Percentiles rank a stretch among this genome's conserved stretches.
phyloP scores from a whole-genome alignment of 257 asterid genomes.

The Vinca minor region DNA sequence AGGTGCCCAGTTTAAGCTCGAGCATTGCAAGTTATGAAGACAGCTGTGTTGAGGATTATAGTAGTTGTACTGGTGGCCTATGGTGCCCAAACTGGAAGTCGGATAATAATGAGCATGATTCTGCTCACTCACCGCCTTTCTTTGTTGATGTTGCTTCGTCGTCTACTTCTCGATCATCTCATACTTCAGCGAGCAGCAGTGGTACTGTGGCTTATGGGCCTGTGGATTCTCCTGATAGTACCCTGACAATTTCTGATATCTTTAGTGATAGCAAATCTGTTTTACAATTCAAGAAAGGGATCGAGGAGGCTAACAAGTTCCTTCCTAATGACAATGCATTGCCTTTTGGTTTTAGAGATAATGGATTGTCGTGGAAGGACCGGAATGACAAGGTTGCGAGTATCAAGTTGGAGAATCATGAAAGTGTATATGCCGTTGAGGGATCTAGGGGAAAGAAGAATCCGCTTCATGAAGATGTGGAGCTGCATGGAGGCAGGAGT shows the following conservation, averaged over 20 bases:
- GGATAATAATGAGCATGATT: conserved; percentile 15
- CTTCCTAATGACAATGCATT: conserved; percentile 37
- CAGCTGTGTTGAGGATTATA: conserved; percentile 17
- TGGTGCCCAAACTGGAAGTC: conserved; percentile 39
- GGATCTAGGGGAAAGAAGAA: conserved; percentile 58
- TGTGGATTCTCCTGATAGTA: conserved; percentile 49
- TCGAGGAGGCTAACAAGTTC: conserved; percentile 56
- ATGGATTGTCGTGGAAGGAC: conserved; percentile 21
- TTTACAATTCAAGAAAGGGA: conserved; percentile 37
- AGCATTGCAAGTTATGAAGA: conserved; percentile 20
- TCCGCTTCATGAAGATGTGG: conserved; percentile 27
- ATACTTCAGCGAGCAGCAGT: conserved; percentile 35
- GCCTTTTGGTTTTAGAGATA: conserved; percentile 15
- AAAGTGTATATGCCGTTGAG: conserved; percentile 17
- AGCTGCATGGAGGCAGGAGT: conserved; percentile 38
- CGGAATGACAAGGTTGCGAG: conserved; percentile 12
- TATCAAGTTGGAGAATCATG: conserved; percentile 25
- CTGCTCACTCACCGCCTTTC: conserved; percentile 7
- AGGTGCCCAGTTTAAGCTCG: conserved; percentile 23
- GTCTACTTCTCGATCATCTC: conserved; percentile 29
- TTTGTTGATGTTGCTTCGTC: conserved; percentile 20
- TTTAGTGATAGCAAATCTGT: conserved; percentile 39
- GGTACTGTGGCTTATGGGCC: conserved; percentile 32
- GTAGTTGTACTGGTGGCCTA: conserved; percentile 8
- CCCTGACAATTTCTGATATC: conserved; percentile 33